A percentile compares a stretch with the other conserved stretches of the same genome.
Evolutionary conservation across 805 yeast species (phyloP).

Genomic region (Saccharomycopsis capsularis): DNA sequence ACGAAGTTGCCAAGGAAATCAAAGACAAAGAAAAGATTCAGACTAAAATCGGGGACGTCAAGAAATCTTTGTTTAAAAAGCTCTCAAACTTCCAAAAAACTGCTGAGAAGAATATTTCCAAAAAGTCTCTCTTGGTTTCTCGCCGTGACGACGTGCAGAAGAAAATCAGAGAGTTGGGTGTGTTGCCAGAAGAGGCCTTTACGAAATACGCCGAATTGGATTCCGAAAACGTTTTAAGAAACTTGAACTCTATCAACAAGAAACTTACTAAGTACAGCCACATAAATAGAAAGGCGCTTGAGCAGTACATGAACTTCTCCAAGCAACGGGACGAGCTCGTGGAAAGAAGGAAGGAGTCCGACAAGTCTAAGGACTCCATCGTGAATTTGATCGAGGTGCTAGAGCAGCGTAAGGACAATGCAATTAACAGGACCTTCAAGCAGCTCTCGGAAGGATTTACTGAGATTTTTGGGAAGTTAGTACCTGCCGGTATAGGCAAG

Average conservation of each 20-base stretch:
- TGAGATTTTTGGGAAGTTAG: slow-evolving; percentile 70
- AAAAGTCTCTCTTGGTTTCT: slow-evolving; percentile 48
- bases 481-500: slow-evolving; percentile 75
- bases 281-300: slow-evolving; percentile 84
- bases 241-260: slow-evolving; percentile 48
- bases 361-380: slow-evolving; percentile 63
- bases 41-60: slow-evolving; percentile 19
- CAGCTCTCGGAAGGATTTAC: slow-evolving; percentile 69
- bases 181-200: slow-evolving; percentile 80
- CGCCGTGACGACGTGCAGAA: slow-evolving; percentile 68
- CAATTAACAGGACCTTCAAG: slow-evolving; percentile 70
- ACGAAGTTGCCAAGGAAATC: slow-evolving; percentile 29
- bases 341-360: slow-evolving; percentile 60
- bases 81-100: slow-evolving; percentile 55
- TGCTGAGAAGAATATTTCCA: slow-evolving; percentile 60
- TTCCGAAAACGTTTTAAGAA: slow-evolving; percentile 47
- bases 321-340: slow-evolving; percentile 63
- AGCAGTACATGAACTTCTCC: slow-evolving; percentile 68
- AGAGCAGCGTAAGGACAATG: slow-evolving; percentile 73
- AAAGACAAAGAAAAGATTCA: slow-evolving; percentile 25
- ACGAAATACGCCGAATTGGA: slow-evolving; percentile 35
- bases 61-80: slow-evolving; percentile 27
- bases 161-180: slow-evolving; percentile 79
- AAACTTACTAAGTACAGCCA: slow-evolving; percentile 60
- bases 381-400: slow-evolving; percentile 61